These are phyloP conservation scores for Thielaviopsis populi DNA, from an alignment of 2,329 filamentous ascomycete species.

Conservation along the genomic window DNA sequence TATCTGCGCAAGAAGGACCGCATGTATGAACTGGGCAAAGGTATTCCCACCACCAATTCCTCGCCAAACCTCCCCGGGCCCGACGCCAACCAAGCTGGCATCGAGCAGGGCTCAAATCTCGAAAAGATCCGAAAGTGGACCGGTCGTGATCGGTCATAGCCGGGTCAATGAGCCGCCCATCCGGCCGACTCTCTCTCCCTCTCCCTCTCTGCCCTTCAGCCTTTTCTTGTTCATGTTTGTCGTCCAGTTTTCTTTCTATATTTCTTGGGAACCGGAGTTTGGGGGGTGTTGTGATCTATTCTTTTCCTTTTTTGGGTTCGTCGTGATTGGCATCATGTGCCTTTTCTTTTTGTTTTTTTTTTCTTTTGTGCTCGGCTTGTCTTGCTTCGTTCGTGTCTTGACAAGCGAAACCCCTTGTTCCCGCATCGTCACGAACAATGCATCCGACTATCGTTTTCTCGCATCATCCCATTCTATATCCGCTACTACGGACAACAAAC, in stretches of 20 bases:
- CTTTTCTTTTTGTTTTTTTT: conserved; percentile 4
- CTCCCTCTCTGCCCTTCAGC: neutral
- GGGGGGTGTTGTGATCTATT: conserved; percentile 5
- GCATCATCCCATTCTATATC: neutral
- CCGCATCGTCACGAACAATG: neutral
- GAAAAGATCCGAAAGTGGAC: conserved; percentile 36
- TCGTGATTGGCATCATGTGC: conserved; percentile 5
- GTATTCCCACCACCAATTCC: conserved; percentile 21
- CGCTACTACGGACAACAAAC: neutral
- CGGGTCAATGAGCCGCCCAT: neutral
- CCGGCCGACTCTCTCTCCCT: no score
- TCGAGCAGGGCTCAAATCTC: neutral
- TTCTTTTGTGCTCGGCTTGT: neutral
- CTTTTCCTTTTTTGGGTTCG: conserved; percentile 9
- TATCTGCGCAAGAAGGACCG: conserved; percentile 56
- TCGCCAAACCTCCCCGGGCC: conserved; percentile 18
- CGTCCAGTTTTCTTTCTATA: conserved; percentile 8
- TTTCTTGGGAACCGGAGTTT: conserved; percentile 7
- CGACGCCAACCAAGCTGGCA: neutral
- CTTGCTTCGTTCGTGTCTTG: neutral
- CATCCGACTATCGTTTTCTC: neutral
- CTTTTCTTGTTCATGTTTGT: neutral
- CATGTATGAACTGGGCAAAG: conserved; percentile 34
- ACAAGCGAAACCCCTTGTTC: neutral
- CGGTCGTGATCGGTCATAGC: conserved; percentile 30